A percentile compares a stretch with the other conserved stretches of the same genome.
These are phyloP conservation scores for Tricholoma hemisulphureum DNA, from an alignment of 768 basidiomycete species.

Conservation along the genomic window DNA sequence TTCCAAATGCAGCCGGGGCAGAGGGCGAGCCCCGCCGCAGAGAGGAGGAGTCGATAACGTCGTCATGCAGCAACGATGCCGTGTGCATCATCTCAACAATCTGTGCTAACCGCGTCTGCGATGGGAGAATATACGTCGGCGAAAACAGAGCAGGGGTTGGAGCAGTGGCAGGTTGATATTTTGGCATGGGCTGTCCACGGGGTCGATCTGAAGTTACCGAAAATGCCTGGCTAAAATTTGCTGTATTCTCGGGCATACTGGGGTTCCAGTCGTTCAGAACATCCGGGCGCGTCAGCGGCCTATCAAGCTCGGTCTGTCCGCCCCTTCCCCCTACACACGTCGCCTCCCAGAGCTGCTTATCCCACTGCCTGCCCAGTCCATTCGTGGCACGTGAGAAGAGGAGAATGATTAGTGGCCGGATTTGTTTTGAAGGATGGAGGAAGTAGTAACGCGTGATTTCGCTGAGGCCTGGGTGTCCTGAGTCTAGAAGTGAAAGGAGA, in stretches of 20 bases:
- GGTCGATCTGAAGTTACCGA: slow-evolving; percentile 27
- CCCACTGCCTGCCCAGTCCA: slow-evolving; percentile 70
- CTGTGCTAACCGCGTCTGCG: slow-evolving; percentile 87
- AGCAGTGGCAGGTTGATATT: slow-evolving; percentile 18
- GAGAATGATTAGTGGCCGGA: slow-evolving; percentile 84
- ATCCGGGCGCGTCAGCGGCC: slow-evolving; percentile 66
- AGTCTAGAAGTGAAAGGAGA: slow-evolving; percentile 73
- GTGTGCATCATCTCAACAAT: slow-evolving; percentile 98
- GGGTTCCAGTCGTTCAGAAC: slow-evolving; percentile 93
- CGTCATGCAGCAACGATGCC: slow-evolving; percentile 93
- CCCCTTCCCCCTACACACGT: slow-evolving; percentile 50
- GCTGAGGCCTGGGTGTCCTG: slow-evolving; percentile 78
- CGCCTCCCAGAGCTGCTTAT: slow-evolving; percentile 53
- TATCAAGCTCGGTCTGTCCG: slow-evolving; percentile 59
- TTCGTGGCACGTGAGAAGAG: slow-evolving; percentile 89
- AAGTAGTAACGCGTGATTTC: slow-evolving; percentile 94
- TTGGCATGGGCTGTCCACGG: slow-evolving; percentile 30
- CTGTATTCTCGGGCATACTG: slow-evolving; percentile 59
- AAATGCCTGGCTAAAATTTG: slow-evolving; percentile 49
- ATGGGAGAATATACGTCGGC: slow-evolving; percentile 58
- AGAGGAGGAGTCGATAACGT: slow-evolving; percentile 84
- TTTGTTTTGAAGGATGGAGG: slow-evolving; percentile 83
- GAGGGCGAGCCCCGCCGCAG: slow-evolving; percentile 76
- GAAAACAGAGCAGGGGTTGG: slow-evolving; percentile 18
- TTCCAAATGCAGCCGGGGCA: slow-evolving; percentile 81